phyloP scores from a whole-genome alignment of 163 green algal genomes.

The Scenedesmus sp. region DNA sequence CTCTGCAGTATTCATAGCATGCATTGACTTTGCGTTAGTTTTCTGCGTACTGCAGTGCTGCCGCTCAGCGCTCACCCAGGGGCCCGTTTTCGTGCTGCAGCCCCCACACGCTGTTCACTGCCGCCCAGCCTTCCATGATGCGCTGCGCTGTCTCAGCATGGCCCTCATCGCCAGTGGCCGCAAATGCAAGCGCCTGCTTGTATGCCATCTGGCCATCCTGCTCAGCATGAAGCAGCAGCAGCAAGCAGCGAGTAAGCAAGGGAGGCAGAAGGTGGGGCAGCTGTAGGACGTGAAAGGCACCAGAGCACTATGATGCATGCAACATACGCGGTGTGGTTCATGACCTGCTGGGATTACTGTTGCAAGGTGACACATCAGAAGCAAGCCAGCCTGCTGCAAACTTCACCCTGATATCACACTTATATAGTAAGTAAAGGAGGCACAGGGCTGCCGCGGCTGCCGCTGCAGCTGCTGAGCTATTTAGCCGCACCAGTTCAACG shows the following conservation, averaged over 20 bases:
- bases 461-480: too few relatives aligned
- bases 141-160: not conserved
- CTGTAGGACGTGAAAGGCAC: not conserved
- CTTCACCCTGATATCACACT: too few relatives aligned
- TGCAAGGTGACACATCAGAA: too few relatives aligned
- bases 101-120: not conserved
- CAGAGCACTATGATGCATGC: not conserved
- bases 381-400: too few relatives aligned
- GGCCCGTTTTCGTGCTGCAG: slow-evolving; percentile 23
- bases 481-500: not conserved
- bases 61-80: not conserved
- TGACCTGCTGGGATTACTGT: not conserved
- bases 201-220: slow-evolving; percentile 13
- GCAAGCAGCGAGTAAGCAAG: not conserved
- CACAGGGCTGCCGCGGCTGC: too few relatives aligned
- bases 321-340: not conserved
- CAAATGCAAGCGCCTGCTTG: not conserved
- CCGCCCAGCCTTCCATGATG: not conserved
- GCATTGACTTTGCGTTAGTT: too few relatives aligned
- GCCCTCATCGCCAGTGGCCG: not conserved
- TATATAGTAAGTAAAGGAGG: too few relatives aligned
- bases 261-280: not conserved
- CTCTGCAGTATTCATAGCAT: too few relatives aligned
- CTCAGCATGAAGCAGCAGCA: not conserved
- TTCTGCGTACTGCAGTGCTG: too few relatives aligned